Evolutionary conservation across 495 filamentous ascomycete species (phyloP).

Genomic region (Podospora didyma): DNA sequence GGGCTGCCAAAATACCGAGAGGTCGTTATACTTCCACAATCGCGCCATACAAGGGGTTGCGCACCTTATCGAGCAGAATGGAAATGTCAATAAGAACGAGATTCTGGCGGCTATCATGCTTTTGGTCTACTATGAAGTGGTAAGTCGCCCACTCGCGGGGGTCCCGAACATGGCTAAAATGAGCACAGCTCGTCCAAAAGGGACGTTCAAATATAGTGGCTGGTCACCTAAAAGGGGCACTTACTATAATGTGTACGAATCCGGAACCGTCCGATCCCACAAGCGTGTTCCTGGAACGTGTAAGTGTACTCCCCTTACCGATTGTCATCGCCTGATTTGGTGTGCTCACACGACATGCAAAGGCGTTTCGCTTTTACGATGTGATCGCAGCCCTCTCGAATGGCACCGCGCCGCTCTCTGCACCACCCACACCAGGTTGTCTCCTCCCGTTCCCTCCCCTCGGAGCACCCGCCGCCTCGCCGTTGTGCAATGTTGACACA

Average conservation of each 20-base stretch:
- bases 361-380: constrained; percentile 64
- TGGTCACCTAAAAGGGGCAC: constrained; percentile 56
- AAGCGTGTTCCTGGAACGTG: constrained; percentile 53
- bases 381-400: constrained; percentile 61
- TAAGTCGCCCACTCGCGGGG: constrained; percentile 23
- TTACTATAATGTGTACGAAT: constrained; percentile 53
- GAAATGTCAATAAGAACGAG: constrained; percentile 49
- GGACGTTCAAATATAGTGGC: constrained; percentile 55
- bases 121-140: constrained; percentile 61
- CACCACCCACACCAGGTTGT: constrained; percentile 42
- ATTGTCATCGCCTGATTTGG: not conserved
- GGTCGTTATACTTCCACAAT: constrained; percentile 56
- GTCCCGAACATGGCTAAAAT: not conserved
- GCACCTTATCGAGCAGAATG: constrained; percentile 50
- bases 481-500: constrained; percentile 50
- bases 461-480: constrained; percentile 38
- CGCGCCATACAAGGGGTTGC: constrained; percentile 56
- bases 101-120: constrained; percentile 59
- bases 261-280: constrained; percentile 46
- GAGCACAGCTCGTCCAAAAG: constrained; percentile 52
- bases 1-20: constrained; percentile 51
- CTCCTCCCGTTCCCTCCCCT: constrained; percentile 44
- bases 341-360: not conserved
- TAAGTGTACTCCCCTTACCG: constrained; percentile 26
- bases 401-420: constrained; percentile 52